Conservation (phyloP, 495 filamentous ascomycete genomes). For the Trichoderma virens region DNA sequence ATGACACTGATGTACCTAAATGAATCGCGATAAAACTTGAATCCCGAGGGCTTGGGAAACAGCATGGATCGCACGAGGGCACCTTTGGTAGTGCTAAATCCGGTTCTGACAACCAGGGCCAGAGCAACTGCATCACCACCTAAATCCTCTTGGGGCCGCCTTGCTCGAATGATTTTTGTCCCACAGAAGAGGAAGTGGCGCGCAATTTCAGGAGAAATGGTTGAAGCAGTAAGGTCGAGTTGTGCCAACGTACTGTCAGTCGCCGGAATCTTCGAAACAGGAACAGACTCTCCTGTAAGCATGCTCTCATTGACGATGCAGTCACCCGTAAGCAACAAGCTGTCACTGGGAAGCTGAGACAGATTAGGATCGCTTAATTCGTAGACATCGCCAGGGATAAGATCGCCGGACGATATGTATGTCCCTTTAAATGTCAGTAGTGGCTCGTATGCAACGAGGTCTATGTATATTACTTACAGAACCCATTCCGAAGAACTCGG, state of each 20-base stretch:
- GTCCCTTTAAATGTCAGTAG: slow-evolving; percentile 54
- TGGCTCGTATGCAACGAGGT: neutral
- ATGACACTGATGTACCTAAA: slow-evolving; percentile 98
- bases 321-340: slow-evolving; percentile 84
- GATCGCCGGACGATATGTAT: slow-evolving; percentile 72
- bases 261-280: slow-evolving; percentile 83
- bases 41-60: slow-evolving; percentile 94
- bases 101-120: slow-evolving; percentile 85
- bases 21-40: slow-evolving; percentile 97
- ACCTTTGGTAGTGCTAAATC: slow-evolving; percentile 96
- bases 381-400: slow-evolving; percentile 95
- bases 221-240: slow-evolving; percentile 68
- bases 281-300: slow-evolving; percentile 97
- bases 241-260: slow-evolving; percentile 70
- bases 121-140: slow-evolving; percentile 88
- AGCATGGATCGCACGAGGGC: slow-evolving; percentile 96
- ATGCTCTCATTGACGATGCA: slow-evolving; percentile 99
- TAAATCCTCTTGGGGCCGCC: slow-evolving; percentile 72
- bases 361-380: slow-evolving; percentile 95
- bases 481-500: slow-evolving; percentile 85
- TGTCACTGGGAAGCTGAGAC: slow-evolving; percentile 89
- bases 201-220: slow-evolving; percentile 70
- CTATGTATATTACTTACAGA: slow-evolving; percentile 57
- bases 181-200: slow-evolving; percentile 89
- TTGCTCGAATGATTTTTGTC: slow-evolving; percentile 87